Evolutionary conservation across 2,329 filamentous ascomycete species (phyloP).

Genomic region (Xylaria sp.): DNA sequence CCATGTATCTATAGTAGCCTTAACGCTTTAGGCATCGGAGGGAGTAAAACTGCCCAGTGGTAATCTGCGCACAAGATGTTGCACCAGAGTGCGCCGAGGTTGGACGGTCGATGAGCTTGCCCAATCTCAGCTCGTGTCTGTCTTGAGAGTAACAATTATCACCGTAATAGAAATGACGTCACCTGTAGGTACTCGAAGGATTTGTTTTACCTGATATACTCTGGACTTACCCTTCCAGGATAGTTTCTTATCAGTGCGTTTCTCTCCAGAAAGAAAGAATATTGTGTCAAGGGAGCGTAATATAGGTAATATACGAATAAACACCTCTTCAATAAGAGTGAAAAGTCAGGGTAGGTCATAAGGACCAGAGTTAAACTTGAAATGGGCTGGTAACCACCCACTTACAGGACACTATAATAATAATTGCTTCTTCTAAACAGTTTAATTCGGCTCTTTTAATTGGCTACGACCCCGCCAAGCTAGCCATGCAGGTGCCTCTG

Average conservation of each 20-base stretch:
- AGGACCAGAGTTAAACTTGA: background rate
- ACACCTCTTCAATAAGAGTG: background rate
- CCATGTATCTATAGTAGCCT: constrained; percentile 13
- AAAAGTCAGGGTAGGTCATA: background rate
- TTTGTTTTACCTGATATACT: background rate
- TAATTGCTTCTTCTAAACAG: constrained; percentile 25
- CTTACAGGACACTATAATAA: background rate
- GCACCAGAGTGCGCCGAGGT: background rate
- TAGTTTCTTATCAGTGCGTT: background rate
- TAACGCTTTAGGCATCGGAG: constrained; percentile 1
- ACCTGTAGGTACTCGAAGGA: background rate
- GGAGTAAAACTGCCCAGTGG: constrained; percentile 2
- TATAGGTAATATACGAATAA: background rate
- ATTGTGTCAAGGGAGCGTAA: background rate
- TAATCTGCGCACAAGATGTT: constrained; percentile 27
- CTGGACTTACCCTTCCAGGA: too few species aligned
- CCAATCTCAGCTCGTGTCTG: background rate
- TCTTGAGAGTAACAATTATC: background rate
- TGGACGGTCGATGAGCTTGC: constrained; percentile 4
- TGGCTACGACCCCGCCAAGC: constrained; percentile 24
- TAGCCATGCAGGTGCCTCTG: constrained; percentile 2
- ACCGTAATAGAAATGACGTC: constrained; percentile 21
- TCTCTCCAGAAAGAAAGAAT: background rate
- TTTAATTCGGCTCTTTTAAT: constrained; percentile 30
- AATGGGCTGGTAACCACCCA: constrained; percentile 4